Percentiles rank a stretch among this genome's conserved stretches.
These are phyloP conservation scores for Colletotrichum eremochloae DNA, from an alignment of 2,329 filamentous ascomycete species.

Conservation along the genomic window DNA sequence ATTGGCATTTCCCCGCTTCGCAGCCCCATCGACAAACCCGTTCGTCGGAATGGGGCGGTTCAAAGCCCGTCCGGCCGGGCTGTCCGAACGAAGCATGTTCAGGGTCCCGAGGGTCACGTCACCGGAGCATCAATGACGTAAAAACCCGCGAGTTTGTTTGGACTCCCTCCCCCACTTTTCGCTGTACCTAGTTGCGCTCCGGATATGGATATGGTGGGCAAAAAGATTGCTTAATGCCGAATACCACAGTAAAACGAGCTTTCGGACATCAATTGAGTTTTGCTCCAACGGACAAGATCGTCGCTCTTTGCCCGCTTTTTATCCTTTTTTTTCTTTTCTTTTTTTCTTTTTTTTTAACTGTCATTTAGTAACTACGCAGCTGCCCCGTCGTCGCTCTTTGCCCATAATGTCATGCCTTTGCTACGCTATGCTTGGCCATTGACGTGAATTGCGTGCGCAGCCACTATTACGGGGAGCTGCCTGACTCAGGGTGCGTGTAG, in stretches of 20 bases:
- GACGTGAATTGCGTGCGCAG: not conserved
- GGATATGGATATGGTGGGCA: not conserved
- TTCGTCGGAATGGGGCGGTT: not conserved
- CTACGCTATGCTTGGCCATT: not conserved
- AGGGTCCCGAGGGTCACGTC: conserved; percentile 31
- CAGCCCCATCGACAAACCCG: not conserved
- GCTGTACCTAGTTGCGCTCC: no score
- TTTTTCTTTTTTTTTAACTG: not conserved
- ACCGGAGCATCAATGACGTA: conserved; percentile 37
- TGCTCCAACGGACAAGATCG: not conserved
- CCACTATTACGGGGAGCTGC: not conserved
- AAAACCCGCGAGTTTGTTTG: conserved; percentile 19
- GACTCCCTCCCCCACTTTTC: not conserved
- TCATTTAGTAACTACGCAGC: not conserved
- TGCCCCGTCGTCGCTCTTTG: not conserved
- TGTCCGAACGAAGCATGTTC: conserved; percentile 7
- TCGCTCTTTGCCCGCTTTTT: no score
- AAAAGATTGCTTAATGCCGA: conserved; percentile 11
- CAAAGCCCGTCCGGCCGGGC: not conserved
- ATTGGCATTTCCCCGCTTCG: conserved; percentile 11
- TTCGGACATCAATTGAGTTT: conserved; percentile 19
- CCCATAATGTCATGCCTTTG: not conserved
- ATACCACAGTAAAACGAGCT: not conserved
- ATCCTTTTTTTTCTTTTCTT: not conserved
- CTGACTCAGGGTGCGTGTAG: not conserved